phyloP scores from a whole-genome alignment of 345 rosid species.

The Cardiospermum halicacabum region DNA sequence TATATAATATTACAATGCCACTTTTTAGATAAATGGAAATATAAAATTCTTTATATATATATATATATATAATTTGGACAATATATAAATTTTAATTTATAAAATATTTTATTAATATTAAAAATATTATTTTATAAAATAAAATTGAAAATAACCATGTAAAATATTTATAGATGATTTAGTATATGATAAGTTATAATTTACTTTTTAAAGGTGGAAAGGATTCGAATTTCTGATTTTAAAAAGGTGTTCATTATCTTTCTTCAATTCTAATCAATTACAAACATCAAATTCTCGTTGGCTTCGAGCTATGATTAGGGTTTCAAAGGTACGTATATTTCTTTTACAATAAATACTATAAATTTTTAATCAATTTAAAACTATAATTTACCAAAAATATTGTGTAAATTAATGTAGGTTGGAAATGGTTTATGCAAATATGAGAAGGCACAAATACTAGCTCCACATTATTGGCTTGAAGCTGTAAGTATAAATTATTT shows the following conservation, averaged over 20 bases:
- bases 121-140: no score
- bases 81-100: no score
- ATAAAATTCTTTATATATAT: no score
- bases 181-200: background rate
- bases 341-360: no score
- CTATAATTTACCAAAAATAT: background rate
- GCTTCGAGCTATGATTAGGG: constrained; percentile 39
- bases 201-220: constrained; percentile 29
- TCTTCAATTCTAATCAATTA: constrained; percentile 22
- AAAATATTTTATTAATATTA: no score
- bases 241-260: constrained; percentile 31
- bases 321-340: constrained; percentile 30
- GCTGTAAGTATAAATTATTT: constrained; percentile 37
- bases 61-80: no score
- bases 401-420: constrained; percentile 20
- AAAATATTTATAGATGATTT: no score
- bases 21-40: no score
- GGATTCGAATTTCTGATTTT: constrained; percentile 23
- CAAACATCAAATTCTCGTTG: constrained; percentile 42
- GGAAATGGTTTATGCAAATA: constrained; percentile 49
- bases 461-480: constrained; percentile 51
- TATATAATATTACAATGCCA: no score
- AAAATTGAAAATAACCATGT: no score
- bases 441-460: constrained; percentile 44
- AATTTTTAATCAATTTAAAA: no score